Evolutionary conservation across 1,284 basidiomycete genomes (phyloP), one percentile per base, ranked within the genome.

Genomic region (Moniliophthora roreri): DNA sequence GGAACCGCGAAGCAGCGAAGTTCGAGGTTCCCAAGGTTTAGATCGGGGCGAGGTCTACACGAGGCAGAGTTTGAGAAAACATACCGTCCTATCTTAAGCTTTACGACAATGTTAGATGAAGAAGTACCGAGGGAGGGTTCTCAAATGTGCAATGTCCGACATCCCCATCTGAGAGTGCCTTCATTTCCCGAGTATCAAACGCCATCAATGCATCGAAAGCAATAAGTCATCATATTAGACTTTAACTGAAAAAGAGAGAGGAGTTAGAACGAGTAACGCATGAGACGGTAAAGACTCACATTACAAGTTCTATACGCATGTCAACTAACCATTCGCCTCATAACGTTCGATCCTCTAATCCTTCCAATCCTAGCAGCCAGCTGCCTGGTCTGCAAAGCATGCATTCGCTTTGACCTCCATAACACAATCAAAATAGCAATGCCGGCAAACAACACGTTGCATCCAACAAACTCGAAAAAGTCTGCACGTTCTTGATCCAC

Each of bases 391-490:
- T 93, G 91, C 58, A 85, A 72, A 13, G 83, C 76, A 48, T 87
- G 82, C 56, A 92, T 72, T 55, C 82, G 78, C 57, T 81, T 82
- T 34, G 85, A 84, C 47, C 93, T 78, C 51, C 84, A 76, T 49
- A 88, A 76, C 44, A 92, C 76, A 16, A 92, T 71, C 4, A 76
- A 71, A 16, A 93, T 69, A 0, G 89, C 84, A 7, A 89, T 69
- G 1, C 79, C 70, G 1, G 84, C 84, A 63, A 96, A 84, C 6
- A 88, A 64, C 36, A 91, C 60, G 65, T 94, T 96, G 66, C 87
- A 85, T 32, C 84, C 90, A 3, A 94, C 73, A 67, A 95, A 96
- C 66, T 95, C 92, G 71, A 84, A 91, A 65, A 91, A 96, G 67
- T 93, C 90, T 4, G 81, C 86, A 45, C 86, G 82, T 69, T 96